phyloP scores from a whole-genome alignment of 2,329 filamentous ascomycete species.

The Aspergillus tubingensis region DNA sequence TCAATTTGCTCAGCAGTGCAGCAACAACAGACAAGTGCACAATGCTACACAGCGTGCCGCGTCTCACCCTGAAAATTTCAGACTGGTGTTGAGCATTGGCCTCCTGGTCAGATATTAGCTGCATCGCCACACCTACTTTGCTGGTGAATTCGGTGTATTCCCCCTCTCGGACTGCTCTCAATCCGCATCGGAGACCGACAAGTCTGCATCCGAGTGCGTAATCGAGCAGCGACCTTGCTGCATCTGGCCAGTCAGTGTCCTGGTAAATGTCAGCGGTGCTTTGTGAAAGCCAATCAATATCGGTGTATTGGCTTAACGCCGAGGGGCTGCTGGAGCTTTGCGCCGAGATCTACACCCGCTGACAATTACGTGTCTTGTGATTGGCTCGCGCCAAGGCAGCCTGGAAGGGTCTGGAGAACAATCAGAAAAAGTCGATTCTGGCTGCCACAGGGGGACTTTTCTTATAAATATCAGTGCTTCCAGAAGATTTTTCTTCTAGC shows the following conservation, averaged over 20 bases:
- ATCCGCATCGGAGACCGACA: neutral
- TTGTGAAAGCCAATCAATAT: neutral
- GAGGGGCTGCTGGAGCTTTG: neutral
- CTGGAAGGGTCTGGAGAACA: constrained; percentile 7
- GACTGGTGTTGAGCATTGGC: constrained; percentile 3
- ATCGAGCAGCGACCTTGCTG: neutral
- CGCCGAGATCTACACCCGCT: neutral
- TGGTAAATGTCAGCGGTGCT: constrained; percentile 1
- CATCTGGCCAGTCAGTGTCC: neutral
- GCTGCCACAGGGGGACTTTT: neutral
- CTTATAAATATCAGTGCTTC: constrained; percentile 7
- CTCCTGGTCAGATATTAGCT: neutral
- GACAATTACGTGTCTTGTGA: neutral
- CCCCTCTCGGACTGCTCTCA: neutral
- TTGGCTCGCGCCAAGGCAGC: neutral
- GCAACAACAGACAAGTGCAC: neutral
- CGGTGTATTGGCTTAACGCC: constrained; percentile 8
- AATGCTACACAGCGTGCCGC: neutral
- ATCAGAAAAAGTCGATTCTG: neutral
- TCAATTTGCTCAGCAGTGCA: neutral
- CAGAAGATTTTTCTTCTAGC: neutral
- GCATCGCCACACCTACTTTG: neutral
- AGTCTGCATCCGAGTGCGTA: neutral
- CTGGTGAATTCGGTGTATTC: constrained; percentile 2
- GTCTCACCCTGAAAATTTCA: neutral